Percentiles rank a stretch among this genome's conserved stretches.
Conservation (phyloP, 1,284 basidiomycete genomes). For the Ustilago curta region DNA sequence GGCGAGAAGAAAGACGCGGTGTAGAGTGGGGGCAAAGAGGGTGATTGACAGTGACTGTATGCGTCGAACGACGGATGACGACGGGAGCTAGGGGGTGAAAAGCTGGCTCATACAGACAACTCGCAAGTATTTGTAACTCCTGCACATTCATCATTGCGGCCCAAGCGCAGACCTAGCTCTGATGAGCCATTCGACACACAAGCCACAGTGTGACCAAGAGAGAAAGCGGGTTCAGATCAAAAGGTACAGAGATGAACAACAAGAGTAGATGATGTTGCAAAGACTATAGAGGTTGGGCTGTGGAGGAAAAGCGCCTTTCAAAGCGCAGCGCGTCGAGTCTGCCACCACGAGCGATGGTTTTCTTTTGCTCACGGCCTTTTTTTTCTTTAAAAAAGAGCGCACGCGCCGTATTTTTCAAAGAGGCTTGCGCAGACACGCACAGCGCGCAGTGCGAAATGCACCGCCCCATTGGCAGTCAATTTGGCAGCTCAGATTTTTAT, state of each 20-base stretch:
- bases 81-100: neutral
- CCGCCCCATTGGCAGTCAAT: no score
- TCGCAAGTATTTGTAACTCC: neutral
- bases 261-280: neutral
- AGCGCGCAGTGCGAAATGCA: no score
- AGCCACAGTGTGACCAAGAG: neutral
- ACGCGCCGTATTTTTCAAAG: no score
- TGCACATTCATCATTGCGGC: neutral
- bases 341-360: neutral
- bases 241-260: neutral
- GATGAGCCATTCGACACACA: neutral
- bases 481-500: no score
- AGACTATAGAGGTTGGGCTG: no score
- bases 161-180: neutral
- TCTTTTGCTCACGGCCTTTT: neutral
- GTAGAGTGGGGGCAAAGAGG: neutral
- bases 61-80: constrained; percentile 2
- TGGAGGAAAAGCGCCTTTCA: neutral
- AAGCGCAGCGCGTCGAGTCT: neutral
- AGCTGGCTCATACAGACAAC: neutral
- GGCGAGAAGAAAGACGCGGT: neutral
- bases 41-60: neutral
- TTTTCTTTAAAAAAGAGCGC: neutral
- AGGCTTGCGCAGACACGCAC: no score
- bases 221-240: no score